Evolutionary conservation across 805 yeast species (phyloP).

Genomic region (Tetrapisispora taiwanensis): DNA sequence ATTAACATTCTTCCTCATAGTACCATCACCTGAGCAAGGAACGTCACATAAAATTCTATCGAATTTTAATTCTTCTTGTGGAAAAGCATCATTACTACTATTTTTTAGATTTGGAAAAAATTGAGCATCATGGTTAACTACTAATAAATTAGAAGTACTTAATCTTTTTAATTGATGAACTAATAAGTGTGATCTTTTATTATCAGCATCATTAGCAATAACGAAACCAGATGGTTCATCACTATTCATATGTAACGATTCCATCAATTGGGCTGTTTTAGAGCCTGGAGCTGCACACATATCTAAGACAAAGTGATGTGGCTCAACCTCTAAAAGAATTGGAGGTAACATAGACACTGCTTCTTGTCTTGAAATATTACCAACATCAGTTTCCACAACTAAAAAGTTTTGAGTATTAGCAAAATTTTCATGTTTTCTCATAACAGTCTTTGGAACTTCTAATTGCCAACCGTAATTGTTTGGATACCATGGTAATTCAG

Average conservation of each 20-base stretch:
- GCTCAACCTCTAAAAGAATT: constrained; percentile 75
- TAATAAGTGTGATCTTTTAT: constrained; percentile 92
- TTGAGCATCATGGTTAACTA: constrained; percentile 96
- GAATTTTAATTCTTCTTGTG: constrained; percentile 37
- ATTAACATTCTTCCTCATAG: constrained; percentile 91
- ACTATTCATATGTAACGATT: constrained; percentile 65
- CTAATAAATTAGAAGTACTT: constrained; percentile 84
- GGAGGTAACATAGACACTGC: constrained; percentile 99
- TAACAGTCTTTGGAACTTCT: constrained; percentile 81
- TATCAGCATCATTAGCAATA: constrained; percentile 91
- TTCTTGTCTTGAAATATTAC: constrained; percentile 91
- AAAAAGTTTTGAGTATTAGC: constrained; percentile 81
- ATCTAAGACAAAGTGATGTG: constrained; percentile 85
- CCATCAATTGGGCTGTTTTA: constrained; percentile 91
- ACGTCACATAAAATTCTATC: constrained; percentile 95
- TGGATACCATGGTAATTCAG: constrained; percentile 78
- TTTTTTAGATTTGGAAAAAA: constrained; percentile 71
- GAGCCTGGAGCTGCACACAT: constrained; percentile 99
- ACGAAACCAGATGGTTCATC: constrained; percentile 77
- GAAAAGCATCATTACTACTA: constrained; percentile 25
- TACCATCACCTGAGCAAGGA: constrained; percentile 98
- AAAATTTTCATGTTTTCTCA: constrained; percentile 77
- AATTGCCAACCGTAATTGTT: constrained; percentile 84
- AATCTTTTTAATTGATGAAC: constrained; percentile 93
- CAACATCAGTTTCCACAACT: constrained; percentile 91